Evolutionary conservation across 2,329 filamentous ascomycete species (phyloP), one percentile per base, ranked within the genome.

Genomic region (Colletotrichum tamarilloi): DNA sequence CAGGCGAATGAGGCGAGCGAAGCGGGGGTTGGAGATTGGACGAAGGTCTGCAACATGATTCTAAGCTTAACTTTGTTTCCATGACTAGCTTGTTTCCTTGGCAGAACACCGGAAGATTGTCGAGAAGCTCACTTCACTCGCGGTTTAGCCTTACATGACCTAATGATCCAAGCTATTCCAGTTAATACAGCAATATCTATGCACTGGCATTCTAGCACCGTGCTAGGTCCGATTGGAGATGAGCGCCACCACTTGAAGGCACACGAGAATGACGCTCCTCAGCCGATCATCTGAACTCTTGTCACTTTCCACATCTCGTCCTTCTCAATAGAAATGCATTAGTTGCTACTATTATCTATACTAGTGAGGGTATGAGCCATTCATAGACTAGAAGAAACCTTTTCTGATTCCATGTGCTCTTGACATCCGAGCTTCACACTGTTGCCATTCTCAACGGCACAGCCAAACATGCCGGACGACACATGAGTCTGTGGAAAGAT

Each of bases 291-390:
- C 16, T 42, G 2, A 8, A 19, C 5, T 19, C 38, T 19, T 19
- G 9, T 6, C 6, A 16, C 14, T 42, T 42, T 7, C 19, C 16
- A 42, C 38, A 42, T 16, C 38, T 1, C 38, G 38, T 19, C 4
- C 2, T 42, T 42, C 5, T 42, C 5, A 16, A 8, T 5, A 42
- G 38, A 7, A 7, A 42, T 16, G 38, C 38, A 42, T 42, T 42
- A 7, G 19, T 19, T 19, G 38, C 38, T 42, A 42, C 38, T 19
- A 19, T 42, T 42, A 42, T 42, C 38, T 19, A 42, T 55, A 55
- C 46, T n/a, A 63, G 26, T 55, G 49, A 64, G 49, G 62, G 49
- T 64, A 55, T 55, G 62, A 55, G 22, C 12, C 22, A 7, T 64
- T 49, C 38, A 14, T 38, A n/a, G 24, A 22, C 32, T 22, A 35